Percentiles rank a stretch among this genome's conserved stretches.
Evolutionary conservation across 2,329 filamentous ascomycete genomes (phyloP).

Genomic region (Bipolaris gigantea): DNA sequence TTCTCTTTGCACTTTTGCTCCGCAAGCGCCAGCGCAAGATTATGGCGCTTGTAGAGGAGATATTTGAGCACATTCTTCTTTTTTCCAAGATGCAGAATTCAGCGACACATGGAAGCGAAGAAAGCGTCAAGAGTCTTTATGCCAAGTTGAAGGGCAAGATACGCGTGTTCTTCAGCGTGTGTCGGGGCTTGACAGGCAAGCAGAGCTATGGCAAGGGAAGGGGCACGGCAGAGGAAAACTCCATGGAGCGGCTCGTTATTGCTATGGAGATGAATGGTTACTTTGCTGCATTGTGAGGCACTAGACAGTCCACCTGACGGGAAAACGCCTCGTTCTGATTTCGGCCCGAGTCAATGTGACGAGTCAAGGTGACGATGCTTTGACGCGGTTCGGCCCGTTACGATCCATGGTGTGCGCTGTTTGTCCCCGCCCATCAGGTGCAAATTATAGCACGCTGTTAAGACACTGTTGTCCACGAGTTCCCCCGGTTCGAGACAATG

Average conservation of each 20-base stretch:
- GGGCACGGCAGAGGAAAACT: slow-evolving; percentile 54
- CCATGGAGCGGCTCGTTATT: slow-evolving; percentile 68
- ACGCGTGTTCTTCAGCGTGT: slow-evolving; percentile 73
- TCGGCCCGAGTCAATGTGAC: background rate
- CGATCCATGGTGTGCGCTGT: too few species aligned
- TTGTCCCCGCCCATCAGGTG: too few species aligned
- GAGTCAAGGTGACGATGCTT: background rate
- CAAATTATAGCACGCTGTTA: too few species aligned
- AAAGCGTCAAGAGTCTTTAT: slow-evolving; percentile 58
- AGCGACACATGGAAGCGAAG: slow-evolving; percentile 22
- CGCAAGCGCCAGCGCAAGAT: slow-evolving; percentile 75
- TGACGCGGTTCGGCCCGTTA: too few species aligned
- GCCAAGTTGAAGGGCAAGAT: slow-evolving; percentile 70
- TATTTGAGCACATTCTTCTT: slow-evolving; percentile 70
- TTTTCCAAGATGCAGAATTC: slow-evolving; percentile 54
- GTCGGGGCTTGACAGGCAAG: slow-evolving; percentile 66
- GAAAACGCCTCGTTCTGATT: background rate
- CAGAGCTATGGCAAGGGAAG: slow-evolving; percentile 48
- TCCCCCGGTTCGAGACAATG: too few species aligned
- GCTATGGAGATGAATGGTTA: slow-evolving; percentile 72
- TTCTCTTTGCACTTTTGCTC: slow-evolving; percentile 72
- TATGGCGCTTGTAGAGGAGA: slow-evolving; percentile 72
- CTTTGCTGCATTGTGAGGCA: slow-evolving; percentile 47
- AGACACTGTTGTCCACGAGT: too few species aligned
- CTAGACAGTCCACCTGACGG: background rate